phyloP scores from a whole-genome alignment of 257 asterid genomes.

The Solanum appendiculatum region DNA sequence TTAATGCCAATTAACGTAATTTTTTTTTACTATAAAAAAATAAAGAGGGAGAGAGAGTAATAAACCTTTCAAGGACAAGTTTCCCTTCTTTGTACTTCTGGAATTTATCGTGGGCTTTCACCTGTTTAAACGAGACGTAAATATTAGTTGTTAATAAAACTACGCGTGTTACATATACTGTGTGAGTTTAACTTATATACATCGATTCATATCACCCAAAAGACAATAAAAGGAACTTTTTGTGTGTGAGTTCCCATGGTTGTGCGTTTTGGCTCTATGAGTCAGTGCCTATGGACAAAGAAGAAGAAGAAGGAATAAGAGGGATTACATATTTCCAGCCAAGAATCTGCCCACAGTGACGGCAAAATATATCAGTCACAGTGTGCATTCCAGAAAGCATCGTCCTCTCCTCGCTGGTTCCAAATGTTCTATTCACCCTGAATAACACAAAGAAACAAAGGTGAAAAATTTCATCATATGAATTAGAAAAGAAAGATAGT shows the following conservation, averaged over 20 bases:
- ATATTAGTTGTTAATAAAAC: background rate
- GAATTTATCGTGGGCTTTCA: slow-evolving; percentile 42
- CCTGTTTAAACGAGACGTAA: slow-evolving; percentile 24
- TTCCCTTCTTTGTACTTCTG: slow-evolving; percentile 84
- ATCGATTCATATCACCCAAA: background rate
- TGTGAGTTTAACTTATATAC: background rate
- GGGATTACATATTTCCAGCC: slow-evolving; percentile 82
- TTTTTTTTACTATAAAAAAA: background rate
- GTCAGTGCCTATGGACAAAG: background rate
- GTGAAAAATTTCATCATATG: background rate
- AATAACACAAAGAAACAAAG: background rate
- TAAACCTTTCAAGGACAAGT: slow-evolving; percentile 60
- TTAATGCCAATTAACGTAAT: background rate
- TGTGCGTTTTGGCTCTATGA: background rate
- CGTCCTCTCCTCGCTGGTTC: slow-evolving; percentile 68
- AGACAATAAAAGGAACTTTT: background rate
- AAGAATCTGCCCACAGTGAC: slow-evolving; percentile 61
- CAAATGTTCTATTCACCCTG: slow-evolving; percentile 51
- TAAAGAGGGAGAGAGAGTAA: background rate
- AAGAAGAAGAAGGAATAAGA: background rate
- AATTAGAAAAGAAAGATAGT: background rate
- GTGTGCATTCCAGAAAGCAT: slow-evolving; percentile 78
- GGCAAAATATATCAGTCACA: slow-evolving; percentile 68
- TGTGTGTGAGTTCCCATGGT: background rate
- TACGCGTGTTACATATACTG: background rate